Percentiles rank a stretch among this genome's conserved stretches.
phyloP scores from a whole-genome alignment of 2,329 filamentous ascomycete species.

The Blumeria hordei region DNA sequence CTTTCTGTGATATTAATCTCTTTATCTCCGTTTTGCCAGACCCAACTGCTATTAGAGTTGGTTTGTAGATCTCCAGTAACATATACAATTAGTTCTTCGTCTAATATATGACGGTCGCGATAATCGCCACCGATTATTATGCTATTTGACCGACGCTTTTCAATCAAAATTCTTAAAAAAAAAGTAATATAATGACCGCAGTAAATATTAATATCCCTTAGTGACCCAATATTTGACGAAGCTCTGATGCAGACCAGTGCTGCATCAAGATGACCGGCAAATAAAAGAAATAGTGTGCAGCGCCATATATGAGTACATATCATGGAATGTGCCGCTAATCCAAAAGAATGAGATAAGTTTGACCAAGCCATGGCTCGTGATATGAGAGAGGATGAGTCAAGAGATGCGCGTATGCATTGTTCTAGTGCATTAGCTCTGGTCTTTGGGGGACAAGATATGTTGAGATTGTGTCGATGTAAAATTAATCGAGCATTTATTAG shows the following conservation, averaged over 20 bases:
- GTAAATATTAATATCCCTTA: constrained; percentile 45
- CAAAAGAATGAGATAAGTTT: constrained; percentile 13
- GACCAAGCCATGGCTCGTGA: constrained; percentile 33
- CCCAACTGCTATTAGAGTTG: constrained; percentile 54
- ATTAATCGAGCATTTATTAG: constrained; percentile 66
- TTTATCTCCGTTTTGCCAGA: constrained; percentile 45
- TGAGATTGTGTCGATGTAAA: constrained; percentile 72
- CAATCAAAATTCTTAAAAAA: constrained; percentile 45
- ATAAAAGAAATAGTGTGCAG: constrained; percentile 55
- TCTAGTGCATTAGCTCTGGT: constrained; percentile 50
- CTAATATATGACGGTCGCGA: constrained; percentile 16
- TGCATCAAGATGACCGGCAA: constrained; percentile 46
- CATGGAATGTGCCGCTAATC: constrained; percentile 33
- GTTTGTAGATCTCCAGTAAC: constrained; percentile 71
- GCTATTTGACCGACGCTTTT: constrained; percentile 23
- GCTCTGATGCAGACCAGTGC: constrained; percentile 52
- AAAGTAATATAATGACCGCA: constrained; percentile 67
- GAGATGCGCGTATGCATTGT: constrained; percentile 46
- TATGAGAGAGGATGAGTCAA: constrained; percentile 59
- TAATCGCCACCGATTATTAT: constrained; percentile 8
- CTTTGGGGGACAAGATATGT: constrained; percentile 39
- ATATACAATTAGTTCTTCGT: constrained; percentile 78
- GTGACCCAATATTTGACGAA: constrained; percentile 43
- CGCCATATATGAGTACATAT: constrained; percentile 73
- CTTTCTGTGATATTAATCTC: constrained; percentile 14